Base-by-base conservation (phyloP, 2,329 filamentous ascomycete genomes). In the Calonectria pseudoturangicola region DNA sequence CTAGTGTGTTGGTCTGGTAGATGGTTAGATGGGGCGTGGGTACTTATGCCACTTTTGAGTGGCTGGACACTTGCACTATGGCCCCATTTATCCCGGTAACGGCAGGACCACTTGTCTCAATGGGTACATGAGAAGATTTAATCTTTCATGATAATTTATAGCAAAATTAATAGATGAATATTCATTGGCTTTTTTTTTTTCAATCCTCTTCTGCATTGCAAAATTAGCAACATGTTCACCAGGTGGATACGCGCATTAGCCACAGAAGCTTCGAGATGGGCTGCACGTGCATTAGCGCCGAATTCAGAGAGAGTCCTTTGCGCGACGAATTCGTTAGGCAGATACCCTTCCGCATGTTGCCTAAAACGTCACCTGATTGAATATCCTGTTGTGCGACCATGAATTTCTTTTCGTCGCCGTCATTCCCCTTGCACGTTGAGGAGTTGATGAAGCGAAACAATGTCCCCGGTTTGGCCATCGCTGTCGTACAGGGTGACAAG, bases 381-480 rank as follows among this genome's bases (percentile, higher is more conserved):
- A 21, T 25, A 18, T 5, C n/a, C 12, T 10, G 12, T 21, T 48
- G n/a, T 47, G 18, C 15, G 12, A 70, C 43, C 33, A 79, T 79
- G 76, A 72, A 78, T 12, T 47, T 71, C 2, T 74, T 79, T 39
- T 48, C 30, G 5, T 78, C 78, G 1, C 33, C 50, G 4, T 45
- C 43, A 2, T 79, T 80, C 48, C n/a, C 73, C 5, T 63, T 73
- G 6, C 71, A 62, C 16, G 72, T 77, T 13, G 63, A 73, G 18
- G 68, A 68, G 9, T 74, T 81, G 15, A 74, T 80, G 7, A 64
- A 48, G 13, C 60, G 73, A 54, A 68, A 76, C 66, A 75, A 76
- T 16, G 72, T 80, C 10, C 79, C 77, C 1, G 79, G 80, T 15
- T 43, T 81, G 9, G 72, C 79, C 60, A 69, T 81, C 18, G 79